Conservation (phyloP, 257 asterid genomes). For the Jaltomata sinuosa region DNA sequence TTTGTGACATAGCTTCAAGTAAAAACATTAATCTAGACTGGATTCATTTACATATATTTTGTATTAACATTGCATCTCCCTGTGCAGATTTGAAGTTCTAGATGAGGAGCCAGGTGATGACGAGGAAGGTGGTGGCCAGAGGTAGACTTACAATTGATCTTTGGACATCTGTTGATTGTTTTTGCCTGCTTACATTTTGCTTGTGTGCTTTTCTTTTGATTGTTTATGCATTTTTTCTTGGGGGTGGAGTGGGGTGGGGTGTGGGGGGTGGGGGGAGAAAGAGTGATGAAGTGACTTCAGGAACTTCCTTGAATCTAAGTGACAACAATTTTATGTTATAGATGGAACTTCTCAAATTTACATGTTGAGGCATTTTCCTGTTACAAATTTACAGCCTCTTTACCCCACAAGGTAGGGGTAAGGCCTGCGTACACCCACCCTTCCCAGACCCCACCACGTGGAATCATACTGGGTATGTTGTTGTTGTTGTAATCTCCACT, state of each 20-base stretch:
- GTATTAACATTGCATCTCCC: neutral
- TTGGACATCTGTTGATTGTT: neutral
- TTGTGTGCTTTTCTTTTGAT: neutral
- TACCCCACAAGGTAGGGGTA: too few relatives aligned
- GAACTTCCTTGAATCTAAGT: neutral
- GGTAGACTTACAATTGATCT: slow-evolving; percentile 24
- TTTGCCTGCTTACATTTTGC: neutral
- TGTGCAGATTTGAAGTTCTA: slow-evolving; percentile 75
- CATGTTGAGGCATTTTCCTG: neutral
- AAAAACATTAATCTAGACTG: neutral
- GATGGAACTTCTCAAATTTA: neutral
- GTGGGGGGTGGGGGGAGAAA: too few relatives aligned
- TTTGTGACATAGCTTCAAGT: neutral
- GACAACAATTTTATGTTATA: neutral
- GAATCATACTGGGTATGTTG: too few relatives aligned
- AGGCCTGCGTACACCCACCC: too few relatives aligned
- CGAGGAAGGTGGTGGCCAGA: slow-evolving; percentile 89
- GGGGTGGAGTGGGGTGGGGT: neutral
- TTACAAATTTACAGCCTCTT: neutral
- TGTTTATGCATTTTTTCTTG: neutral
- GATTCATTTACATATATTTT: neutral
- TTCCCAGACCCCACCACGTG: too few relatives aligned
- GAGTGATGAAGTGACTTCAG: neutral
- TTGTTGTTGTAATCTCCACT: neutral
- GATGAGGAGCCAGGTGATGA: slow-evolving; percentile 99